Base-by-base conservation (phyloP, 169 alveolate genomes). In the Babesia bovis region DNA sequence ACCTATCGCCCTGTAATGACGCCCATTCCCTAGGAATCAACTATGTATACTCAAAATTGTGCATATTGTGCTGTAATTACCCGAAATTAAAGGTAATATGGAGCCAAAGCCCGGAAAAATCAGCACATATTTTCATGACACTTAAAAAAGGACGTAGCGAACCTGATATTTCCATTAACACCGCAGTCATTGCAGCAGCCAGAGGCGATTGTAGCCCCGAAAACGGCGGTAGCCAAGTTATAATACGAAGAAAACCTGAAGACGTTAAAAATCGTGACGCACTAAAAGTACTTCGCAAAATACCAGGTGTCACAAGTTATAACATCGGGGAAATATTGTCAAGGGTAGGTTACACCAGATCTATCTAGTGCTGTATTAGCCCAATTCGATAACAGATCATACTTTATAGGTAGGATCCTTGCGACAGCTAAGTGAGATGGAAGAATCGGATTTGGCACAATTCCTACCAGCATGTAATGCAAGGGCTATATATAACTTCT, bases 191-290 rank as follows among this genome's bases (percentile, higher is more conserved):
- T n/a, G 25, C 72, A 30, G 38, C 59, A 35, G 61, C 60, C 7
- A 40, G 82, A 9, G 72, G 56, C 28, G 32, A 17, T n/a, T 26
- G 13, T 2, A 23, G 12, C 9, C 42, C 21, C 21, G 53, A 28
- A 23, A 63, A 40, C 15, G 72, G 25, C 19, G 50, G 35, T 3
- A 3, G 60, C 1, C 59, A 69, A 4, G 15, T 70, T 3, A 33
- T 33, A 4, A 50, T 40, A n/a, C 75, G 71, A 12, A 32, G 75
- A 15, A 32, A 81, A 5, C 86, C 86, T 12, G 86, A 66, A 42
- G 67, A 65, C 25, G 86, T 78, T 23, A 78, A 68, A 44, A 78
- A 78, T 60, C 26, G 86, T 42, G 86, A 78, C 28, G 86, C 86
- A 17, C 47, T 78, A 51, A 40, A 65, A 40, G 68, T 78, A 40